A percentile compares a stretch with the other conserved stretches of the same genome.
Conservation (phyloP, 345 rosid genomes). For the Salix caprea region DNA sequence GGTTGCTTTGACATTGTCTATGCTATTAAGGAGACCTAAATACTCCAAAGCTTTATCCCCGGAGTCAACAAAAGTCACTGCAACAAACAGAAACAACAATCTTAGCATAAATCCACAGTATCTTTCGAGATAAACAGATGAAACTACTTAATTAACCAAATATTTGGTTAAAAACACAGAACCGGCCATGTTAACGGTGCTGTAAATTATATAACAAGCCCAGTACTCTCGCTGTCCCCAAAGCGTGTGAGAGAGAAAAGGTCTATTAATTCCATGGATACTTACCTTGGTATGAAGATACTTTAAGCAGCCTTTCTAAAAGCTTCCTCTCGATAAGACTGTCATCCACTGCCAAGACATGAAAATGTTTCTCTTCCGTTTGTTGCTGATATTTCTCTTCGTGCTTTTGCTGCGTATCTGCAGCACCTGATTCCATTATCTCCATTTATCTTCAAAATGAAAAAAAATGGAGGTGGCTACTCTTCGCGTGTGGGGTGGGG, state of each 20-base stretch:
- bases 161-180: not conserved
- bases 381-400: not conserved
- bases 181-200: not conserved
- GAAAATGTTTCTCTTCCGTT: slow-evolving; percentile 29
- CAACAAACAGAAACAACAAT: not conserved
- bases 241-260: not conserved
- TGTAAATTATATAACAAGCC: not conserved
- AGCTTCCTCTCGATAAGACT: slow-evolving; percentile 52
- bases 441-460: slow-evolving; percentile 24
- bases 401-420: slow-evolving; percentile 6
- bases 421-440: slow-evolving; percentile 14
- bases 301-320: slow-evolving; percentile 43
- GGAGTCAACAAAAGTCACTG: slow-evolving; percentile 58
- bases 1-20: slow-evolving; percentile 4
- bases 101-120: not conserved
- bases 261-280: not conserved
- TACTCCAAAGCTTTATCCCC: slow-evolving; percentile 53
- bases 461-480: not conserved
- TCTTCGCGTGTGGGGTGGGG: not conserved
- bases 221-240: not conserved
- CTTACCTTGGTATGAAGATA: slow-evolving; percentile 50
- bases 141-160: not conserved
- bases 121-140: not conserved
- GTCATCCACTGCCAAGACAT: slow-evolving; percentile 62
- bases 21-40: slow-evolving; percentile 39